Percentiles rank a stretch among this genome's conserved stretches.
phyloP scores from a whole-genome alignment of 2,329 filamentous ascomycete genomes.

The Trematosphaeria pertusa region DNA sequence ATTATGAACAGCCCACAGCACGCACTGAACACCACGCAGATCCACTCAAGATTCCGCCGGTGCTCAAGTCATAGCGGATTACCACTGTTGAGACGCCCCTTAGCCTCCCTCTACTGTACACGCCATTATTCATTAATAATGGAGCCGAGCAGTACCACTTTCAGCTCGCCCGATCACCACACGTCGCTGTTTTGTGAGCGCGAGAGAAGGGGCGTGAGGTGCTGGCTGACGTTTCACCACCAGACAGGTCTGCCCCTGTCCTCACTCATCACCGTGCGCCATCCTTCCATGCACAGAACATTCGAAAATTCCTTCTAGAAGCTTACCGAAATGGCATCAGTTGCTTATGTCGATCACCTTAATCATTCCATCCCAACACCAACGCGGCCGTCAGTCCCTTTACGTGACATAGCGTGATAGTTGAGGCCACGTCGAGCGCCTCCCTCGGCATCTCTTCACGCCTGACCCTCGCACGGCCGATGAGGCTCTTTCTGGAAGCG shows the following conservation, averaged over 20 bases:
- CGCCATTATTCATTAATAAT: too few relatives aligned
- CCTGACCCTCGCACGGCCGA: conserved; percentile 12
- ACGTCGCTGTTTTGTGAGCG: too few relatives aligned
- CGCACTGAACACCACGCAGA: conserved; percentile 28
- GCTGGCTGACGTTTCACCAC: conserved; percentile 32
- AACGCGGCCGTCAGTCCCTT: conserved; percentile 22
- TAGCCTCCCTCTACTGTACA: too few relatives aligned
- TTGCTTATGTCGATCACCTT: conserved; percentile 33
- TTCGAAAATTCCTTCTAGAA: conserved; percentile 40
- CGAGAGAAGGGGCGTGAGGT: conserved; percentile 6
- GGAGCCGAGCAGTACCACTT: too few relatives aligned
- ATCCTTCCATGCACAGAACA: conserved; percentile 19
- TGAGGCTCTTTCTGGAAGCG: conserved; percentile 23
- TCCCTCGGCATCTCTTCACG: conserved; percentile 14
- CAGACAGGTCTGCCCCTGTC: conserved; percentile 19
- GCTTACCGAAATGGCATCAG: conserved; percentile 30
- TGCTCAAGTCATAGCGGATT: neutral
- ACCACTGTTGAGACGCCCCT: neutral
- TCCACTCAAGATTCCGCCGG: conserved; percentile 21
- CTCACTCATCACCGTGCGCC: conserved; percentile 26
- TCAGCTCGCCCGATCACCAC: too few relatives aligned
- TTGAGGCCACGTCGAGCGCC: conserved; percentile 20
- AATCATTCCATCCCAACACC: conserved; percentile 26
- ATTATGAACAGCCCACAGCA: too few relatives aligned
- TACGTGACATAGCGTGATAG: conserved; percentile 18